phyloP scores from a whole-genome alignment of 2,329 filamentous ascomycete genomes.

The Parastagonospora avenae region DNA sequence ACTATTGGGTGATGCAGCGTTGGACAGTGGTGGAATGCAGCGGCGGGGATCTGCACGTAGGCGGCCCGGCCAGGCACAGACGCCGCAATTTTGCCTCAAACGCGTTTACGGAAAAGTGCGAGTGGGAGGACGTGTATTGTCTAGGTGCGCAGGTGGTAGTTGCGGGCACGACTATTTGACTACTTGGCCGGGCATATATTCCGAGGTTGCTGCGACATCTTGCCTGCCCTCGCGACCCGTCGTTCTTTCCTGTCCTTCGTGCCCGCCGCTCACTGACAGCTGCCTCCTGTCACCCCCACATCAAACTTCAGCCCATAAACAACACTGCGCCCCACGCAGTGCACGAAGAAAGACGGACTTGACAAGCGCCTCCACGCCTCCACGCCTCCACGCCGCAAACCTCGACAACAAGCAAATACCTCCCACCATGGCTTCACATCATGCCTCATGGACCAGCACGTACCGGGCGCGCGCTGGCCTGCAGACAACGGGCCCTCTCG shows the following conservation, averaged over 20 bases:
- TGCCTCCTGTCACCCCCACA: constrained; percentile 13
- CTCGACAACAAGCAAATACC: no score
- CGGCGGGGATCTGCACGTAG: background rate
- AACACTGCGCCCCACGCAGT: no score
- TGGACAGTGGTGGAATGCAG: background rate
- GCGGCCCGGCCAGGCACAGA: no score
- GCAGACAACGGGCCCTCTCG: constrained; percentile 51
- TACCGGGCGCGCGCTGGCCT: constrained; percentile 54
- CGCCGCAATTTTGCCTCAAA: constrained; percentile 17
- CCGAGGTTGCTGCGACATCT: no score
- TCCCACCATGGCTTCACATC: constrained; percentile 39
- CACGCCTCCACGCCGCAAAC: background rate
- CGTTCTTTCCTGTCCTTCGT: constrained; percentile 3
- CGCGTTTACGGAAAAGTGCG: constrained; percentile 7
- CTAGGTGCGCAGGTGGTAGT: no score
- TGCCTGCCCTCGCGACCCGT: constrained; percentile 5
- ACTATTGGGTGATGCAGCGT: no score
- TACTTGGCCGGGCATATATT: no score
- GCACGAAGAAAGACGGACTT: constrained; percentile 16
- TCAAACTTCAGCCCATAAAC: no score
- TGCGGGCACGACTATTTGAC: no score
- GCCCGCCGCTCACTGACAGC: constrained; percentile 2
- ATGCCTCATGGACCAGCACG: constrained; percentile 46
- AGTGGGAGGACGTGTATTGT: background rate
- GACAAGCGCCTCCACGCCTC: background rate